Conservation (phyloP, 495 filamentous ascomycete species). For the Hypoxylon crocopeplum region DNA sequence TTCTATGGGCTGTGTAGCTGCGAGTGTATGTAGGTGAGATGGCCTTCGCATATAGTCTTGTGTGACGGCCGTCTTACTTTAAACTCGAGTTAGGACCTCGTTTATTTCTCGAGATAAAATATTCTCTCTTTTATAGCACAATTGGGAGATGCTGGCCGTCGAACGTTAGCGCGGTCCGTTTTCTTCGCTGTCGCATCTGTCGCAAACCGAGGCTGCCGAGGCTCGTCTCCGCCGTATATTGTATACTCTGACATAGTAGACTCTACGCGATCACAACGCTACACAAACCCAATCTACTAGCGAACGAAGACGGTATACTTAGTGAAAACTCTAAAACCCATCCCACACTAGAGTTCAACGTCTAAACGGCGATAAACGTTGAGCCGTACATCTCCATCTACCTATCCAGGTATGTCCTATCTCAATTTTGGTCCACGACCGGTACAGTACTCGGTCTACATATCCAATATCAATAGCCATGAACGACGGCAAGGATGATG, state of each 20-base stretch:
- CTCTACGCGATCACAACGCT: constrained; percentile 9
- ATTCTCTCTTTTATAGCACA: constrained; percentile 1
- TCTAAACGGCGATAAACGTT: not conserved
- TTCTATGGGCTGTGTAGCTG: no score
- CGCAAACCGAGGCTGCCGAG: constrained; percentile 32
- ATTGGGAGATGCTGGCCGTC: constrained; percentile 5
- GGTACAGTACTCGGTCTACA: not conserved
- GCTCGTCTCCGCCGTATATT: no score
- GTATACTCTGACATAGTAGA: constrained; percentile 17
- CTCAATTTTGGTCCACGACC: constrained; percentile 4
- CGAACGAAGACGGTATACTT: constrained; percentile 5
- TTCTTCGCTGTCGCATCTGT: constrained; percentile 6
- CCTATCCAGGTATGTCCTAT: constrained; percentile 34
- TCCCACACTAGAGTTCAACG: not conserved
- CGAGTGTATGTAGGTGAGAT: not conserved
- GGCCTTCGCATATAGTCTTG: constrained; percentile 1
- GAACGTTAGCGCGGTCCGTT: constrained; percentile 15
- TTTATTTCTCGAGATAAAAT: not conserved
- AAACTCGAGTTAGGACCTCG: not conserved
- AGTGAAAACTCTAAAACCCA: constrained; percentile 14
- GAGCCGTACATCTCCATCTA: not conserved
- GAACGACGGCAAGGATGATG: constrained; percentile 10
- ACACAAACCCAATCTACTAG: constrained; percentile 5
- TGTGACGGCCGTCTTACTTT: constrained; percentile 6
- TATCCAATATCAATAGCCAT: constrained; percentile 11